phyloP scores from a whole-genome alignment of 2,329 filamentous ascomycete genomes.

The Phoma sp. region DNA sequence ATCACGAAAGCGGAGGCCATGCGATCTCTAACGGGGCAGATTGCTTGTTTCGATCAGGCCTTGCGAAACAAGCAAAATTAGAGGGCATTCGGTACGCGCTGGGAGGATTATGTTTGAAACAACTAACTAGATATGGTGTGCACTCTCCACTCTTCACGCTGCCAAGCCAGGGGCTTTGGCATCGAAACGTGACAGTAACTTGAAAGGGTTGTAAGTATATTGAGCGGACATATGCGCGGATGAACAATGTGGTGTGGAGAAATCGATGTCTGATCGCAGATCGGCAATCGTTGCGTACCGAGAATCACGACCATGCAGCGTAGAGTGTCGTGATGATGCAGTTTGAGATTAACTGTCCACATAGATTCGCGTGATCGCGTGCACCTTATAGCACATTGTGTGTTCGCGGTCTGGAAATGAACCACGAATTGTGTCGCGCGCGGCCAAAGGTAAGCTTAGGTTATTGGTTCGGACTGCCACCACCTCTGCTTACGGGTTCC shows the following conservation, averaged over 20 bases:
- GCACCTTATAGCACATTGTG: not conserved
- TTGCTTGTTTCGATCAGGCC: constrained; percentile 4
- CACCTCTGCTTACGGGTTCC: not conserved
- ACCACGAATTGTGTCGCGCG: no score
- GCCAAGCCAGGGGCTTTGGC: constrained; percentile 17
- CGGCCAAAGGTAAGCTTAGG: not conserved
- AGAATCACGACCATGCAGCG: not conserved
- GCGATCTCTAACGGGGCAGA: constrained; percentile 17
- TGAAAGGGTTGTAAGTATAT: constrained; percentile 10
- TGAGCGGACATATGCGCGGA: constrained; percentile 10
- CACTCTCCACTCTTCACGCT: constrained; percentile 22
- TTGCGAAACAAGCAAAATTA: constrained; percentile 15
- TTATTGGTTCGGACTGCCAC: not conserved
- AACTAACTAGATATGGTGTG: constrained; percentile 15
- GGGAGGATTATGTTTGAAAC: constrained; percentile 27
- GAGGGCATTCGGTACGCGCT: constrained; percentile 14
- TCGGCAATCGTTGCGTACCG: not conserved
- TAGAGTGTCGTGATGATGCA: not conserved
- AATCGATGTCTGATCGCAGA: not conserved
- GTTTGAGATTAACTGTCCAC: not conserved
- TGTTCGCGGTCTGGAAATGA: no score
- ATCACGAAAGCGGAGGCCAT: constrained; percentile 12
- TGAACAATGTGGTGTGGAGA: constrained; percentile 6
- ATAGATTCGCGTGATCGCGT: not conserved
- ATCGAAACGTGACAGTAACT: constrained; percentile 25